A percentile compares a stretch with the other conserved stretches of the same genome.
Evolutionary conservation across 208 protist genomes (phyloP).

Genomic region (Trypanosoma platydactyli): DNA sequence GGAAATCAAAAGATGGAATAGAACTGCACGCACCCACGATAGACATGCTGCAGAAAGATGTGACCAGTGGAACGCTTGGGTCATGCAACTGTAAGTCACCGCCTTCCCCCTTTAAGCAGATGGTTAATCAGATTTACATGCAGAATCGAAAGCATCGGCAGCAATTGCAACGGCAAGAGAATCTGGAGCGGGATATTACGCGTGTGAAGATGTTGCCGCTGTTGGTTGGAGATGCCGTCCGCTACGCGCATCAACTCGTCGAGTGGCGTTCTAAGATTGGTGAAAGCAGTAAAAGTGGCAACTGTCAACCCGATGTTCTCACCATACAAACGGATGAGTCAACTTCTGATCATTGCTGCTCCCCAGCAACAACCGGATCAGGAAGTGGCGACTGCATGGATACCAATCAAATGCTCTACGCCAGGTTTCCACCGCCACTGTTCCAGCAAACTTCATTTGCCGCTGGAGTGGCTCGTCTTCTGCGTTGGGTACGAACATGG

Average conservation of each 20-base stretch:
- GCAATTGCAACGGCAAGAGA: conserved; percentile 10
- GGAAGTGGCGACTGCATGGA: conserved; percentile 14
- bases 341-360: not conserved
- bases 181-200: conserved; percentile 4
- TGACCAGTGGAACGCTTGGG: too few relatives aligned
- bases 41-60: not conserved
- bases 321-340: not conserved
- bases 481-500: conserved; percentile 83
- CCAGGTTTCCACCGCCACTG: conserved; percentile 74
- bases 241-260: conserved; percentile 33
- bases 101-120: conserved; percentile 4
- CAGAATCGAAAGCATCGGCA: conserved; percentile 14
- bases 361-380: conserved; percentile 1
- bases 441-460: conserved; percentile 68
- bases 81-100: not conserved
- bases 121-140: conserved; percentile 13
- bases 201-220: conserved; percentile 23
- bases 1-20: not conserved
- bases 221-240: conserved; percentile 42
- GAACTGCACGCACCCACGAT: not conserved
- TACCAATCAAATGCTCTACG: conserved; percentile 46
- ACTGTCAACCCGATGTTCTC: not conserved
- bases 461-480: conserved; percentile 56
- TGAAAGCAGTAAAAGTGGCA: not conserved
- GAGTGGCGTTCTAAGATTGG: conserved; percentile 17